Conservation (phyloP, 208 protist species). For the Trypanosoma cruzi region DNA sequence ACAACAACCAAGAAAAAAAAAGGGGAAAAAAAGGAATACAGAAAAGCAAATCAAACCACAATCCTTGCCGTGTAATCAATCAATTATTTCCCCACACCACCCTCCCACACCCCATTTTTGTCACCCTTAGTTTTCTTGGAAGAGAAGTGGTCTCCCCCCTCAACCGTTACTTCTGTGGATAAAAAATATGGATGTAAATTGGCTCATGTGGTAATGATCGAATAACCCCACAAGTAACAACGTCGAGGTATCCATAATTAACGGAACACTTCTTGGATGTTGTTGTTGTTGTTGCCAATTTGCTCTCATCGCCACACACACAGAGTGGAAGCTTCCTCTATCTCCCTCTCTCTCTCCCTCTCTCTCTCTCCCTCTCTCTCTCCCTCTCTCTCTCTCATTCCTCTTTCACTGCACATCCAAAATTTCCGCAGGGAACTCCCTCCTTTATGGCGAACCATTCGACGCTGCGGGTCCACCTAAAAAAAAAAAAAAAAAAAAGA, state of each 20-base stretch:
- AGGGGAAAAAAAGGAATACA: conserved; percentile 2
- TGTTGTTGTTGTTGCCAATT: neutral
- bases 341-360: no score
- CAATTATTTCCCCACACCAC: neutral
- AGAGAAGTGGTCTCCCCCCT: neutral
- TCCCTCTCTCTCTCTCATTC: no score
- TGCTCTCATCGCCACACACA: neutral
- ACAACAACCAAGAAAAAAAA: conserved; percentile 1
- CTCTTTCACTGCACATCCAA: neutral
- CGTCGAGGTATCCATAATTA: neutral
- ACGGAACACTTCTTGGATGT: neutral
- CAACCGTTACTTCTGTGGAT: neutral
- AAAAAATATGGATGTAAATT: neutral
- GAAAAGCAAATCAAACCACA: neutral
- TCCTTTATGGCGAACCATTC: neutral
- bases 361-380: no score
- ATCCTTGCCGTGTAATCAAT: neutral
- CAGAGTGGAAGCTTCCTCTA: neutral
- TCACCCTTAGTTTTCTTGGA: neutral
- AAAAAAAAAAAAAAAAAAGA: neutral
- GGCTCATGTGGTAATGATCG: neutral
- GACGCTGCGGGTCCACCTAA: neutral
- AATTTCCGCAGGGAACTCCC: neutral
- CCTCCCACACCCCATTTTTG: neutral
- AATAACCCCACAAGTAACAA: neutral